phyloP scores from a whole-genome alignment of 1,139 yeast genomes.

The Lodderomyces parapsilosis region DNA sequence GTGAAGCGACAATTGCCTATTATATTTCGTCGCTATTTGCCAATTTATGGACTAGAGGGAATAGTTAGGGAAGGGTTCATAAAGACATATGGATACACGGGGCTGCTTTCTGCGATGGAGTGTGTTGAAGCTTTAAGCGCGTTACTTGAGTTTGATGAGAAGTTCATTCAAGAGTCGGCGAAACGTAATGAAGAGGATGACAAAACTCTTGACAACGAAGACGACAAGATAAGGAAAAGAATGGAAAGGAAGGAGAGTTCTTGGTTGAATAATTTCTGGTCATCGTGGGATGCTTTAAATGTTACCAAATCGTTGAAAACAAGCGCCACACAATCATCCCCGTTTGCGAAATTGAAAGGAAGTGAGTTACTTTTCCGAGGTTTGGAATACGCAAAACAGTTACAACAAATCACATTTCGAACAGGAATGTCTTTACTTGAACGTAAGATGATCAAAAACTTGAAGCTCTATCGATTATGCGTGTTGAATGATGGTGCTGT shows the following conservation, averaged over 20 bases:
- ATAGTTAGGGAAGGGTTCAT: constrained; percentile 84
- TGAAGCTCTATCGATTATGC: constrained; percentile 79
- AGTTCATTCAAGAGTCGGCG: constrained; percentile 16
- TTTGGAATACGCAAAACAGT: constrained; percentile 70
- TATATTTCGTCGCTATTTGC: constrained; percentile 60
- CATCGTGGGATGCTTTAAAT: constrained; percentile 86
- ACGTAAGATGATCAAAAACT: constrained; percentile 72
- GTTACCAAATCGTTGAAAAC: constrained; percentile 26
- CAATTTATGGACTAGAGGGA: constrained; percentile 79
- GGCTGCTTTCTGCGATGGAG: constrained; percentile 88
- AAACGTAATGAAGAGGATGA: constrained; percentile 18
- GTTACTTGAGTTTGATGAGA: constrained; percentile 66
- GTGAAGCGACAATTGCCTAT: constrained; percentile 71
- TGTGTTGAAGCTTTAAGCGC: constrained; percentile 89
- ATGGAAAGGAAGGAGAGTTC: constrained; percentile 58
- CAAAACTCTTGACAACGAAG: constrained; percentile 25
- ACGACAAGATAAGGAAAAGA: constrained; percentile 39
- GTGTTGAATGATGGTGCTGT: constrained; percentile 80
- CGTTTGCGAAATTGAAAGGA: constrained; percentile 38
- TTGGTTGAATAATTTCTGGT: constrained; percentile 92
- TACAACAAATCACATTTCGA: constrained; percentile 82
- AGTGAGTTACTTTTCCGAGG: constrained; percentile 68
- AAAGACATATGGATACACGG: constrained; percentile 82
- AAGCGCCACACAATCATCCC: constrained; percentile 7
- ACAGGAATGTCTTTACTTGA: constrained; percentile 90